Evolutionary conservation across 352 stramenopile genomes (phyloP).

Genomic region (Globisporangium polare): DNA sequence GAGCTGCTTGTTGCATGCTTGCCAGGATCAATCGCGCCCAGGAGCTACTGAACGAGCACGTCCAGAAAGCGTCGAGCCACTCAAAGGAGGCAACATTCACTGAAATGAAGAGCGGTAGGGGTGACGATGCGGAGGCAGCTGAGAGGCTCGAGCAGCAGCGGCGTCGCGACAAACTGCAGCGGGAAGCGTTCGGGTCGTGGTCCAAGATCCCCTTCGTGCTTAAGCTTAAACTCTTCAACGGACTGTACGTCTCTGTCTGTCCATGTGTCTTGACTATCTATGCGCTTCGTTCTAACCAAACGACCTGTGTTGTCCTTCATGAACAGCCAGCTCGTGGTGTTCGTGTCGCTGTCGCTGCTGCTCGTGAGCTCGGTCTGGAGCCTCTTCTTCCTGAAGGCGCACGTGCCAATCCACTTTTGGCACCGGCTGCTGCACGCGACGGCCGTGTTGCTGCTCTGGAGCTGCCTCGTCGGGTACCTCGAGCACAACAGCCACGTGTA

Average conservation of each 20-base stretch:
- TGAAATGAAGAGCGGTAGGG: neutral
- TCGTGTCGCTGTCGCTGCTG: constrained; percentile 45
- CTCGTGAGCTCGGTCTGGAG: constrained; percentile 68
- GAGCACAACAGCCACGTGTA: constrained; percentile 87
- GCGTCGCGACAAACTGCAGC: neutral
- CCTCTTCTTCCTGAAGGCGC: constrained; percentile 61
- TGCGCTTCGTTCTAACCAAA: neutral
- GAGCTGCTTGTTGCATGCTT: neutral
- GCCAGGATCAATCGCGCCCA: constrained; percentile 16
- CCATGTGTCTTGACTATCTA: neutral
- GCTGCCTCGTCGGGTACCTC: constrained; percentile 79
- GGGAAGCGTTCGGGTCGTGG: constrained; percentile 22
- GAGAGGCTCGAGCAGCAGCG: neutral
- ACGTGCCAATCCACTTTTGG: constrained; percentile 69
- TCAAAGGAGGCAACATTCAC: neutral
- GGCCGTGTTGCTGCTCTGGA: constrained; percentile 79
- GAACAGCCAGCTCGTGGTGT: constrained; percentile 55
- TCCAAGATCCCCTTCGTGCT: constrained; percentile 37
- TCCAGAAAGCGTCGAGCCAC: neutral
- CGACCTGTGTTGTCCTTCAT: too few relatives aligned
- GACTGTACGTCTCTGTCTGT: constrained; percentile 36
- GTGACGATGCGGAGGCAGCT: neutral
- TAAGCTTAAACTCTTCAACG: constrained; percentile 66
- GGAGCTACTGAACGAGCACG: constrained; percentile 12
- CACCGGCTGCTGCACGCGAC: constrained; percentile 71